Percentiles rank a stretch among this genome's conserved stretches.
phyloP scores from a whole-genome alignment of 495 filamentous ascomycete species.

The Penicillium canariense region DNA sequence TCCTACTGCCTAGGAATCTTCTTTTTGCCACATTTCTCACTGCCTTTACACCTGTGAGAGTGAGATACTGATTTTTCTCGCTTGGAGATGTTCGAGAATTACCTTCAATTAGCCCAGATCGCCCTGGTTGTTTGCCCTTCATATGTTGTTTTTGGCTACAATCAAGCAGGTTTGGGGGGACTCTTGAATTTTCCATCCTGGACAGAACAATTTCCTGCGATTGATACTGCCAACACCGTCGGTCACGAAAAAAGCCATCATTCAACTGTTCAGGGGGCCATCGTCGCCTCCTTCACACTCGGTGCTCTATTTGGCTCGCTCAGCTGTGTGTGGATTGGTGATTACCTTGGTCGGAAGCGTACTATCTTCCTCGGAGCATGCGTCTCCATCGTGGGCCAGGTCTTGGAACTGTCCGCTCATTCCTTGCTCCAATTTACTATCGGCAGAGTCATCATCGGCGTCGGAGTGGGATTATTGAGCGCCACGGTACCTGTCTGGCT shows the following conservation, averaged over 20 bases:
- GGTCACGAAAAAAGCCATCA: slow-evolving; percentile 29
- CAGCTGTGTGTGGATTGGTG: slow-evolving; percentile 37
- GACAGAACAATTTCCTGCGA: slow-evolving; percentile 31
- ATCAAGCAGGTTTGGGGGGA: slow-evolving; percentile 30
- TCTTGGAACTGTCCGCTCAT: slow-evolving; percentile 51
- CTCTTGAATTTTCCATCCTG: slow-evolving; percentile 29
- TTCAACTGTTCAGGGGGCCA: slow-evolving; percentile 40
- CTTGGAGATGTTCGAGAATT: too few relatives aligned
- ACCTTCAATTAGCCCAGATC: too few relatives aligned
- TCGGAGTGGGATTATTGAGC: slow-evolving; percentile 45
- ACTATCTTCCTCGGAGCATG: slow-evolving; percentile 51
- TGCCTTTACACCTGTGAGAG: too few relatives aligned
- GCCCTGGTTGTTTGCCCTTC: too few relatives aligned
- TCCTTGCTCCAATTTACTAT: slow-evolving; percentile 34
- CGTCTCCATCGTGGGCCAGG: slow-evolving; percentile 49
- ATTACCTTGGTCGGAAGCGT: slow-evolving; percentile 53
- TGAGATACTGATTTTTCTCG: too few relatives aligned
- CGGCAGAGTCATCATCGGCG: slow-evolving; percentile 44
- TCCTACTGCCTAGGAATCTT: too few relatives aligned
- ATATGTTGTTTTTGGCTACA: slow-evolving; percentile 37
- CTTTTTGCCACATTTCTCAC: too few relatives aligned
- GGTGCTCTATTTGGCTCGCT: slow-evolving; percentile 45
- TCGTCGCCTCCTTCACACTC: slow-evolving; percentile 42
- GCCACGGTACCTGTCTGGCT: slow-evolving; percentile 51
- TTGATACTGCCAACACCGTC: slow-evolving; percentile 33